phyloP scores from a whole-genome alignment of 1,284 basidiomycete species.

The Rhodotorula sp. region DNA sequence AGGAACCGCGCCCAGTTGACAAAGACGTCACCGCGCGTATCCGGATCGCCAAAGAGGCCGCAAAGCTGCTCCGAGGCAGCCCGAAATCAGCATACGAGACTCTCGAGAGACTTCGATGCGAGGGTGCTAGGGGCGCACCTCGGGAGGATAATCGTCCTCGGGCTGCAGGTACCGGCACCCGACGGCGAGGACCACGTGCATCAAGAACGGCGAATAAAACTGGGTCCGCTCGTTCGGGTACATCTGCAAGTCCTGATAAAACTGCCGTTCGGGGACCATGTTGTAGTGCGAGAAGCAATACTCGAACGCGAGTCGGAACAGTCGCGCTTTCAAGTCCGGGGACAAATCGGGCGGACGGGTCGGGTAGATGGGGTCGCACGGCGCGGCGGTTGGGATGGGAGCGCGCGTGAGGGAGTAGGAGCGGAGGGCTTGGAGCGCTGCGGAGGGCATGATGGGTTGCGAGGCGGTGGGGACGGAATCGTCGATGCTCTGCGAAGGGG shows the following conservation, averaged over 20 bases:
- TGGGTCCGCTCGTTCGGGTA: constrained; percentile 35
- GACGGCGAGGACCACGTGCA: constrained; percentile 33
- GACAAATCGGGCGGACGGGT: constrained; percentile 31
- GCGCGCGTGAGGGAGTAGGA: constrained; percentile 39
- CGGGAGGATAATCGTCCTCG: constrained; percentile 19
- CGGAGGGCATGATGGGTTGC: constrained; percentile 5
- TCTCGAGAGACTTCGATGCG: too few relatives aligned
- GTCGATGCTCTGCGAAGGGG: neutral
- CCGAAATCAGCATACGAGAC: neutral
- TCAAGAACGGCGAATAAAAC: constrained; percentile 34
- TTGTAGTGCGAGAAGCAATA: constrained; percentile 37
- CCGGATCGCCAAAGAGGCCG: constrained; percentile 26
- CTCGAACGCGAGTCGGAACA: constrained; percentile 37
- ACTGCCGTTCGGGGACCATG: constrained; percentile 32
- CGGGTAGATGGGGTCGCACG: constrained; percentile 27
- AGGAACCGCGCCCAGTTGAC: constrained; percentile 29
- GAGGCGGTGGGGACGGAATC: constrained; percentile 8
- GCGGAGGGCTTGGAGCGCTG: constrained; percentile 27
- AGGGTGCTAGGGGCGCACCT: neutral
- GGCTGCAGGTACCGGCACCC: constrained; percentile 37
- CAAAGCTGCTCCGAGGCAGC: constrained; percentile 15
- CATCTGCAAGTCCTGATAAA: constrained; percentile 31
- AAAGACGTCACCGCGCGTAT: constrained; percentile 34
- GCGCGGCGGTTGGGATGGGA: constrained; percentile 33
- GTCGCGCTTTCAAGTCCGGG: constrained; percentile 27